Percentiles rank a stretch among this genome's conserved stretches.
Evolutionary conservation across 2,329 filamentous ascomycete genomes (phyloP).

Genomic region (Aspergillus versicolor): DNA sequence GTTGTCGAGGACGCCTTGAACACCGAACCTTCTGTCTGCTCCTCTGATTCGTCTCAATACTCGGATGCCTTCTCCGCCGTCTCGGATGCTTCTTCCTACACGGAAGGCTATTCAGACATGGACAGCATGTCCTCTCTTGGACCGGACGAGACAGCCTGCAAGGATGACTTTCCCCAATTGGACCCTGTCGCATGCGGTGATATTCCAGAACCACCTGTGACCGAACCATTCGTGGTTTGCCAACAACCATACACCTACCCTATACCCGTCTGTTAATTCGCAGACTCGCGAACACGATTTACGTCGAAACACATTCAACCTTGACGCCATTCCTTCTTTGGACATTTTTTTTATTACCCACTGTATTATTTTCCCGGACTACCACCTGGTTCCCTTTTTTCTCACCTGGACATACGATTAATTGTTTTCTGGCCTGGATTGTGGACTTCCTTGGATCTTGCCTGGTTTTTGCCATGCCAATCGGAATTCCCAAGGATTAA

Average conservation of each 20-base stretch:
- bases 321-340: slow-evolving; percentile 6
- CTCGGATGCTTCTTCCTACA: slow-evolving; percentile 40
- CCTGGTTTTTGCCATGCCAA: background rate
- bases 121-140: slow-evolving; percentile 38
- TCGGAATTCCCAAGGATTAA: background rate
- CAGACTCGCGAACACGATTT: background rate
- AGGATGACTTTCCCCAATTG: slow-evolving; percentile 30
- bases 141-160: slow-evolving; percentile 31
- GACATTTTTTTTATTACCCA: slow-evolving; percentile 14
- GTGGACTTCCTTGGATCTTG: slow-evolving; percentile 7
- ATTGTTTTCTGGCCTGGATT: slow-evolving; percentile 18
- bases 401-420: slow-evolving; percentile 19
- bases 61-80: slow-evolving; percentile 41
- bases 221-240: slow-evolving; percentile 25
- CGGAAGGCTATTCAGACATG: slow-evolving; percentile 37
- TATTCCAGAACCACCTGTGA: slow-evolving; percentile 25
- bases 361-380: slow-evolving; percentile 20
- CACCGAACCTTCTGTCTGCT: slow-evolving; percentile 38
- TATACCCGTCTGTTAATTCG: slow-evolving; percentile 29
- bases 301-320: slow-evolving; percentile 10
- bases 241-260: slow-evolving; percentile 25
- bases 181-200: slow-evolving; percentile 28
- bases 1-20: slow-evolving; percentile 32
- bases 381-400: slow-evolving; percentile 12
- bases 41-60: slow-evolving; percentile 35